phyloP scores from a whole-genome alignment of 2,329 filamentous ascomycete genomes.

The Biscogniauxia marginata region DNA sequence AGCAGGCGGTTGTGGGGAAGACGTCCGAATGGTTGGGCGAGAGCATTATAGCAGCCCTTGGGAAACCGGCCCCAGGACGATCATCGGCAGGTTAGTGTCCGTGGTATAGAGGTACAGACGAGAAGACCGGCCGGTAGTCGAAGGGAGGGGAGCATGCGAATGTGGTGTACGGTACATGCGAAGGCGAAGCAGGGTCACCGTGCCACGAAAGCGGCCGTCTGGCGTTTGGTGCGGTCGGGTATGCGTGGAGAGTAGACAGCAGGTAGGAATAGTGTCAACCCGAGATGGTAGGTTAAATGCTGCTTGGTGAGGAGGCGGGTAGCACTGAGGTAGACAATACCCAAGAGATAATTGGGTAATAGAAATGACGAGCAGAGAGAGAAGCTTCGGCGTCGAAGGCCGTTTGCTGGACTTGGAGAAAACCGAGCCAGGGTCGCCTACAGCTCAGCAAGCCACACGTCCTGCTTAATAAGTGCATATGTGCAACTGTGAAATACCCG shows the following conservation, averaged over 20 bases:
- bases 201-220: too few relatives aligned
- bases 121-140: too few relatives aligned
- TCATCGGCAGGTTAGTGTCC: slow-evolving; percentile 5
- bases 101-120: too few relatives aligned
- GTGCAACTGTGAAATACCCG: too few relatives aligned
- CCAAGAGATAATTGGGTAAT: slow-evolving; percentile 13
- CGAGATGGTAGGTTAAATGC: not conserved
- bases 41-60: slow-evolving; percentile 16
- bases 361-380: slow-evolving; percentile 21
- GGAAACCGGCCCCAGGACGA: slow-evolving; percentile 9
- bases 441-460: slow-evolving; percentile 4
- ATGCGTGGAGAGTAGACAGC: not conserved
- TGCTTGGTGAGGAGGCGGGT: not conserved
- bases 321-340: slow-evolving; percentile 7
- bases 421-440: slow-evolving; percentile 14
- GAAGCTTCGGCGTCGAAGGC: slow-evolving; percentile 9
- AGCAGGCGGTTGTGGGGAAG: slow-evolving; percentile 21
- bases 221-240: too few relatives aligned
- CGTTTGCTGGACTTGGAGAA: slow-evolving; percentile 26
- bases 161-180: too few relatives aligned
- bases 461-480: slow-evolving; percentile 4
- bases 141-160: too few relatives aligned
- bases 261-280: not conserved
- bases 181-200: too few relatives aligned
- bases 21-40: slow-evolving; percentile 16